These are phyloP conservation scores for Helicostylum pulchrum DNA, from an alignment of 192 early-diverging fungal genomes.

Conservation along the genomic window DNA sequence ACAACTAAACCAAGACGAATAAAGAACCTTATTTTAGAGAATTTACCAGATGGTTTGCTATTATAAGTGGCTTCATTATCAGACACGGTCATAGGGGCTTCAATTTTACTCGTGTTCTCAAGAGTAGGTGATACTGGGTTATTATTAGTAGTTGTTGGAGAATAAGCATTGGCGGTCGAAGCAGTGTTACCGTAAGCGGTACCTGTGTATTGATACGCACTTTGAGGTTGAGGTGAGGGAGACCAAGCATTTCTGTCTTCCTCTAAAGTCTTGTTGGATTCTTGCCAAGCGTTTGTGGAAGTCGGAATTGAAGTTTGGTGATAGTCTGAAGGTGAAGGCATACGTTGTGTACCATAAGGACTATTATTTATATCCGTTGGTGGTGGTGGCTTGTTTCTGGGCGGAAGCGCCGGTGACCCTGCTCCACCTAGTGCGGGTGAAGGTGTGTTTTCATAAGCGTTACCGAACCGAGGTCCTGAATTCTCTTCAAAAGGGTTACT, in stretches of 20 bases:
- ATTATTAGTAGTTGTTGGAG: background rate
- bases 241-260: constrained; percentile 9
- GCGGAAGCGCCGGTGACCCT: background rate
- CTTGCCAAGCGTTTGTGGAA: constrained; percentile 4
- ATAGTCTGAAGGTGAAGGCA: constrained; percentile 23
- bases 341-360: constrained; percentile 2
- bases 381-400: background rate
- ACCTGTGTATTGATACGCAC: constrained; percentile 34
- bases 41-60: background rate
- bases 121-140: background rate
- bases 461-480: background rate
- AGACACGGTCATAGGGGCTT: background rate
- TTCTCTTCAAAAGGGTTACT: constrained; percentile 11
- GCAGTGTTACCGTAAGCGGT: constrained; percentile 30
- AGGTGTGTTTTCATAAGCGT: constrained; percentile 4
- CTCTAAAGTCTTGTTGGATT: constrained; percentile 18
- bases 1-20: constrained; percentile 34
- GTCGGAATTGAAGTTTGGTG: background rate
- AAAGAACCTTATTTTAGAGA: constrained; percentile 19
- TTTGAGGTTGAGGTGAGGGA: constrained; percentile 5
- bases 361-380: too few species aligned
- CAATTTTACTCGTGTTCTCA: background rate
- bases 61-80: constrained; percentile 14
- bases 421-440: background rate
- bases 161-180: background rate